Percentiles rank a stretch among this genome's conserved stretches.
These are phyloP conservation scores for Letharia lupina DNA, from an alignment of 495 filamentous ascomycete species.

Conservation along the genomic window DNA sequence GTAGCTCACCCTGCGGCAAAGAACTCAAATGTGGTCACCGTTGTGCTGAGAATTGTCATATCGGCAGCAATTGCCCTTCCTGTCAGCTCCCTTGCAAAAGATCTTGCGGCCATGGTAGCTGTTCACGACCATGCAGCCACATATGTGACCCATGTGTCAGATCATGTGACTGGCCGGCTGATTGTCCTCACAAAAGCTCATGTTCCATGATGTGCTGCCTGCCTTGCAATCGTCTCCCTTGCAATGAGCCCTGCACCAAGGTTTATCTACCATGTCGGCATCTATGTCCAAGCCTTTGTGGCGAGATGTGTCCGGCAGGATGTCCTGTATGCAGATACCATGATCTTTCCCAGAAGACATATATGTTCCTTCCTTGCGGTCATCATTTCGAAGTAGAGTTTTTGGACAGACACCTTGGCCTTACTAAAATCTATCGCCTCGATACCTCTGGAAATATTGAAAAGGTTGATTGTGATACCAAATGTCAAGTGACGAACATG, in stretches of 20 bases:
- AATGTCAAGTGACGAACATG: background rate
- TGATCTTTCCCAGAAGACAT: background rate
- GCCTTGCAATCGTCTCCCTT: slow-evolving; percentile 22
- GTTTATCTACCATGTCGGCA: slow-evolving; percentile 21
- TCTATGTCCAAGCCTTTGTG: slow-evolving; percentile 24
- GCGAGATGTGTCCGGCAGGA: slow-evolving; percentile 16
- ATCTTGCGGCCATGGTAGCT: slow-evolving; percentile 39
- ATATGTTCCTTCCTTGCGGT: slow-evolving; percentile 24
- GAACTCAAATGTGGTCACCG: slow-evolving; percentile 47
- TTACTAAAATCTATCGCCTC: slow-evolving; percentile 16
- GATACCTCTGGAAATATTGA: slow-evolving; percentile 14
- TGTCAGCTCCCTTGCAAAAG: slow-evolving; percentile 44
- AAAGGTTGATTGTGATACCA: background rate
- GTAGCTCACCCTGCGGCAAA: slow-evolving; percentile 39
- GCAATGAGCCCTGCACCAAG: slow-evolving; percentile 22
- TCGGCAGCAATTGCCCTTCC: slow-evolving; percentile 35
- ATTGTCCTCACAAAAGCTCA: slow-evolving; percentile 11
- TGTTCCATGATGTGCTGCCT: slow-evolving; percentile 23
- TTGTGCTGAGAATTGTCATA: slow-evolving; percentile 45
- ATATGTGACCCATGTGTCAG: slow-evolving; percentile 23
- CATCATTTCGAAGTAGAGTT: slow-evolving; percentile 24
- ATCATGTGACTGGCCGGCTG: slow-evolving; percentile 9
- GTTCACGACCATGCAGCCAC: slow-evolving; percentile 14
- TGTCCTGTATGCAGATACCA: slow-evolving; percentile 20
- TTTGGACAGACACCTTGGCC: slow-evolving; percentile 16